phyloP scores from a whole-genome alignment of 208 protist genomes.

The Novymonas esmeraldas region DNA sequence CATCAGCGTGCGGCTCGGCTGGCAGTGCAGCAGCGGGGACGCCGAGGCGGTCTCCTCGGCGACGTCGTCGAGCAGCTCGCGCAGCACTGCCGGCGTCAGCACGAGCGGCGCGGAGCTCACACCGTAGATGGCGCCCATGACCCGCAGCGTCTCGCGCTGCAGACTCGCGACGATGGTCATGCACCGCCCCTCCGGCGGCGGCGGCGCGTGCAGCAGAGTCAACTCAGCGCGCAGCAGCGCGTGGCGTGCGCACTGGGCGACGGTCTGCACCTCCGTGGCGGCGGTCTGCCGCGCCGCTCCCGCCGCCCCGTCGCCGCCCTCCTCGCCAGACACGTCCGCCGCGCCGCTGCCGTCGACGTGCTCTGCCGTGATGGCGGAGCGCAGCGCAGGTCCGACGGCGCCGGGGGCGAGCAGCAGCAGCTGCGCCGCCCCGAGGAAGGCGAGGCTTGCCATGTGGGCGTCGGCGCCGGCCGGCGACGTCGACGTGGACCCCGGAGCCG shows the following conservation, averaged over 20 bases:
- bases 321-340: neutral
- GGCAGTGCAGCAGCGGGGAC: constrained; percentile 12
- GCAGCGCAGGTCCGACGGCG: constrained; percentile 56
- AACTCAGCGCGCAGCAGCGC: constrained; percentile 64
- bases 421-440: constrained; percentile 63
- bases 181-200: constrained; percentile 39
- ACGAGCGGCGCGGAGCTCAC: constrained; percentile 33
- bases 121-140: constrained; percentile 70
- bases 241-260: constrained; percentile 63
- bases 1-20: constrained; percentile 19
- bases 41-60: constrained; percentile 30
- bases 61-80: constrained; percentile 29
- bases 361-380: constrained; percentile 35
- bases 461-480: constrained; percentile 15
- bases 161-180: constrained; percentile 42
- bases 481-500: constrained; percentile 1
- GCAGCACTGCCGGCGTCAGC: constrained; percentile 34
- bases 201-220: constrained; percentile 48
- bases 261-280: constrained; percentile 44
- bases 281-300: neutral
- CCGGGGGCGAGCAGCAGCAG: constrained; percentile 71
- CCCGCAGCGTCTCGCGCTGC: constrained; percentile 55
- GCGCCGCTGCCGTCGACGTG: neutral
- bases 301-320: neutral
- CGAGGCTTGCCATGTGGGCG: constrained; percentile 46